Base-by-base conservation (phyloP, 495 filamentous ascomycete genomes). In the Annulohypoxylon nitens region DNA sequence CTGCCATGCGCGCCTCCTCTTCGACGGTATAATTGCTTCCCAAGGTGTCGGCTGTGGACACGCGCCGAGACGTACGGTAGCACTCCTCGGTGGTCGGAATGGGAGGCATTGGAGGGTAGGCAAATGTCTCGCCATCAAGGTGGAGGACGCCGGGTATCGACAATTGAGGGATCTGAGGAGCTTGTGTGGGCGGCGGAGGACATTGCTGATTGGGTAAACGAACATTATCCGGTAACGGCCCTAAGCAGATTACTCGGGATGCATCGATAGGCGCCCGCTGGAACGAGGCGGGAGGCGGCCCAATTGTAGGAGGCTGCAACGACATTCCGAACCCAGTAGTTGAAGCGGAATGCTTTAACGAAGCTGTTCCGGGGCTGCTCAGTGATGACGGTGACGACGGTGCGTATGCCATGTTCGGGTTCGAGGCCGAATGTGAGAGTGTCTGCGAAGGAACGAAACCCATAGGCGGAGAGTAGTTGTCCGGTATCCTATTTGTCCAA, bases 1-100 rank as follows among this genome's bases (percentile, higher is more conserved):
- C 84, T 74, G 67, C 82, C 74, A 73, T 78, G 75, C 80, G 81
- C 71, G 78, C 83, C 67, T 83, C 82, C 48, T 88, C 83, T 43
- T 85, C 82, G 16, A 83, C 78, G 0, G 86, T 88, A 61, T 81
- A 88, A 63, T 87, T 85, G 55, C 84, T 86, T 23, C 86, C 85
- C 9, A 87, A 64, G 3, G 85, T 85, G 34, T 83, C 81, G 33
- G 75, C 74, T 23, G 73, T 83, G n/a, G 82, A 82, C 3, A 79
- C 78, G 26, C 80, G 73, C 36, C 66, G 48, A 25, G 70, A 73
- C 0, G 51, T 30, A 33, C 60, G 70, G 18, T 36, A 60, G 18
- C 26, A 54, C 41, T 75, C 72, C 1, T 68, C 72, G 20, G 8
- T 67, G n/a, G 20, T 45, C 62, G 39, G 59, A 14, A 75, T 69